A percentile compares a stretch with the other conserved stretches of the same genome.
Evolutionary conservation across 768 basidiomycete genomes (phyloP).

Genomic region (Tephrocybe rancida): DNA sequence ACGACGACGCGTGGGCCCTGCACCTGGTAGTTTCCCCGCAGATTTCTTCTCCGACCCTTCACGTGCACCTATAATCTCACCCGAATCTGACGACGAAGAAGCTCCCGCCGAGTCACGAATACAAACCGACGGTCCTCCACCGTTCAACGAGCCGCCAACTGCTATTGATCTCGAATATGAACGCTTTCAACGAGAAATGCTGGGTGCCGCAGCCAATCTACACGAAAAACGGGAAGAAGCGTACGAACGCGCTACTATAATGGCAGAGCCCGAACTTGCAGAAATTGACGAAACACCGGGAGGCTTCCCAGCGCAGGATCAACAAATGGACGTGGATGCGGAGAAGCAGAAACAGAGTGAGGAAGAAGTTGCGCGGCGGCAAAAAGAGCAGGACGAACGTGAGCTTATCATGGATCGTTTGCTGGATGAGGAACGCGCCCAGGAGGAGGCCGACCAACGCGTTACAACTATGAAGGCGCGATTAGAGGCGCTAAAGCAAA

Average conservation of each 20-base stretch:
- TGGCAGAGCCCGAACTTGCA: slow-evolving; percentile 66
- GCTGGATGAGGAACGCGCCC: slow-evolving; percentile 81
- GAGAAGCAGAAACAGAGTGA: slow-evolving; percentile 32
- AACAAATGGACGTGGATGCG: slow-evolving; percentile 24
- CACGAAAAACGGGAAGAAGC: slow-evolving; percentile 48
- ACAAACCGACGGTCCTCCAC: slow-evolving; percentile 10
- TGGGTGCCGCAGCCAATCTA: slow-evolving; percentile 33
- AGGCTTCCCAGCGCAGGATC: slow-evolving; percentile 47
- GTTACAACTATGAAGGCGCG: slow-evolving; percentile 66
- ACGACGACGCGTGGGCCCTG: slow-evolving; percentile 16
- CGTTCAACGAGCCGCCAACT: slow-evolving; percentile 21
- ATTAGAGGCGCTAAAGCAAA: slow-evolving; percentile 57
- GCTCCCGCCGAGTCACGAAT: slow-evolving; percentile 26
- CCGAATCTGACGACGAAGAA: slow-evolving; percentile 43
- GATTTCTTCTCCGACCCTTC: slow-evolving; percentile 86
- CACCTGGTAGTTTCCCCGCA: slow-evolving; percentile 47
- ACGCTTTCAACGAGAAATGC: slow-evolving; percentile 66
- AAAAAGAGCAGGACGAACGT: slow-evolving; percentile 69
- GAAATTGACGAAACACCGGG: slow-evolving; percentile 35
- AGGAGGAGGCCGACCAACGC: slow-evolving; percentile 86
- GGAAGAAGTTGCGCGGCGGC: slow-evolving; percentile 47
- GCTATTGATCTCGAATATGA: slow-evolving; percentile 73
- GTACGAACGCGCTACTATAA: slow-evolving; percentile 71
- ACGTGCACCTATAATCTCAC: slow-evolving; percentile 41
- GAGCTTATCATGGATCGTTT: slow-evolving; percentile 87